Evolutionary conservation across 2,329 filamentous ascomycete genomes (phyloP).

Genomic region (Fusarium fracticaudum): DNA sequence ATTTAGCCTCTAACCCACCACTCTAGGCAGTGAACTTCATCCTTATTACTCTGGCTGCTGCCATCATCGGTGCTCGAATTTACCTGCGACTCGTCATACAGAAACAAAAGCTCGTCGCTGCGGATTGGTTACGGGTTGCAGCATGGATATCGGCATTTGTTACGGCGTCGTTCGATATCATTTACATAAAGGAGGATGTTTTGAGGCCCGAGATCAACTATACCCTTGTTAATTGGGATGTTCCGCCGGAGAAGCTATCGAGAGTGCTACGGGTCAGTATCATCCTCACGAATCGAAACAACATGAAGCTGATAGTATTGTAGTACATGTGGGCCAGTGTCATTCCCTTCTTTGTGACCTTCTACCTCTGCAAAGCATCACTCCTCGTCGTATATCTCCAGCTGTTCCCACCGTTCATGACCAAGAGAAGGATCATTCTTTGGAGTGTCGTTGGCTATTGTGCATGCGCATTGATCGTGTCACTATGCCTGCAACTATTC

Average conservation of each 20-base stretch:
- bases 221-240: slow-evolving; percentile 20
- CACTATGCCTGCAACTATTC: slow-evolving; percentile 15
- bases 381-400: slow-evolving; percentile 32
- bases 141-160: slow-evolving; percentile 17
- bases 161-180: slow-evolving; percentile 8
- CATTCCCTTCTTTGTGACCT: slow-evolving; percentile 26
- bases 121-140: slow-evolving; percentile 9
- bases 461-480: background rate
- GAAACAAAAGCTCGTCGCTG: slow-evolving; percentile 11
- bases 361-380: slow-evolving; percentile 35
- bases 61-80: slow-evolving; percentile 18
- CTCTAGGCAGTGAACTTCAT: background rate
- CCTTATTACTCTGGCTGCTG: background rate
- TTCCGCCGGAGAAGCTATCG: background rate
- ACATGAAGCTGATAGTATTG: background rate
- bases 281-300: background rate
- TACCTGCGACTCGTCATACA: slow-evolving; percentile 28
- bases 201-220: slow-evolving; percentile 17
- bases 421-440: slow-evolving; percentile 5
- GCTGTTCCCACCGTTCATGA: slow-evolving; percentile 34
- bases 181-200: background rate
- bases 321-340: slow-evolving; percentile 19
- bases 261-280: background rate
- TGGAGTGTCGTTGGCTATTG: slow-evolving; percentile 12
- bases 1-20: background rate